Percentiles rank a stretch among this genome's conserved stretches.
phyloP scores from a whole-genome alignment of 2,329 filamentous ascomycete species.

The Talaromyces sp. region DNA sequence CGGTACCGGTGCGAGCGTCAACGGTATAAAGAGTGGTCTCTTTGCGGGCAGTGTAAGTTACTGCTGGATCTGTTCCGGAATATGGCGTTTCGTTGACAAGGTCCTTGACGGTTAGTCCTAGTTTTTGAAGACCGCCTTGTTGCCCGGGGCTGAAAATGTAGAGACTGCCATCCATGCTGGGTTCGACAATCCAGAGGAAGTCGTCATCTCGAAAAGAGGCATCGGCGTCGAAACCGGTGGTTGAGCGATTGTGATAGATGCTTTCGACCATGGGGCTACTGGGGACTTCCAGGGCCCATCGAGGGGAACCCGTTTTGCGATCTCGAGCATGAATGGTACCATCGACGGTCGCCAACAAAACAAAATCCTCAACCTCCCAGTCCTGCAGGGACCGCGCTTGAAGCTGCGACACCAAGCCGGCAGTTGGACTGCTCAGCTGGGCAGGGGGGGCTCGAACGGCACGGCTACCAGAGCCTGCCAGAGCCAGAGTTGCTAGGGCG shows the following conservation, averaged over 20 bases:
- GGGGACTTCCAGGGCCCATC: constrained; percentile 77
- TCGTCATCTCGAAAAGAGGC: constrained; percentile 65
- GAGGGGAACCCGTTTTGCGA: constrained; percentile 76
- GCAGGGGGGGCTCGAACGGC: constrained; percentile 93
- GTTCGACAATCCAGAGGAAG: constrained; percentile 93
- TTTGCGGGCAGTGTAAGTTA: constrained; percentile 90
- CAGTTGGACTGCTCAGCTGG: constrained; percentile 62
- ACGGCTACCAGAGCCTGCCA: constrained; percentile 63
- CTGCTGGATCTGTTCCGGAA: constrained; percentile 68
- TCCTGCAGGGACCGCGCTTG: constrained; percentile 96
- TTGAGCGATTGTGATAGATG: constrained; percentile 71
- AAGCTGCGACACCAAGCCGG: constrained; percentile 76
- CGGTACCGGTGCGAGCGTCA: constrained; percentile 78
- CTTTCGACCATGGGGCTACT: constrained; percentile 90
- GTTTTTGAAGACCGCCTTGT: constrained; percentile 46
- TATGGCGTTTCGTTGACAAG: constrained; percentile 83
- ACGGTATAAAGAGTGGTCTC: constrained; percentile 86
- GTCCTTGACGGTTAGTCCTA: constrained; percentile 63
- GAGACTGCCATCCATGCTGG: constrained; percentile 78
- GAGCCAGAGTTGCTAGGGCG: constrained; percentile 97
- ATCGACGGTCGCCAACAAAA: constrained; percentile 99
- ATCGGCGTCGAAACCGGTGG: constrained; percentile 43
- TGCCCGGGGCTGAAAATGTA: constrained; percentile 77
- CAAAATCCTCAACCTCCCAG: constrained; percentile 99
- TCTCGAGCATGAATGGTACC: constrained; percentile 91